phyloP scores from a whole-genome alignment of 306 rosid genomes.

The Abrus pulchellus region DNA sequence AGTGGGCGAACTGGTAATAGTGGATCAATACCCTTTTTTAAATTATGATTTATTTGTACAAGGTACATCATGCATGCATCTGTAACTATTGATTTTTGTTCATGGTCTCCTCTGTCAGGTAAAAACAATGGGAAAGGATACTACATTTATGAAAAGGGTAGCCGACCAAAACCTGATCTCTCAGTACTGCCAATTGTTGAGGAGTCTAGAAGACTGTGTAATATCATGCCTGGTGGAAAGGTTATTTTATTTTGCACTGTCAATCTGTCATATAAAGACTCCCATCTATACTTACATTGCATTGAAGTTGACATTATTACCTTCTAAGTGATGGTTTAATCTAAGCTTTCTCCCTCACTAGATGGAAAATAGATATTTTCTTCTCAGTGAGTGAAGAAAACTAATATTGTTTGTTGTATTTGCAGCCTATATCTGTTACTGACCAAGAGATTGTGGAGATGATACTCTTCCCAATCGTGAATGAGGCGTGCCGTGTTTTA shows the following conservation, averaged over 20 bases:
- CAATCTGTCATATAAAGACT: slow-evolving; percentile 19
- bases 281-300: slow-evolving; percentile 27
- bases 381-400: slow-evolving; percentile 15
- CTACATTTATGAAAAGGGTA: slow-evolving; percentile 81
- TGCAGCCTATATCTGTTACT: slow-evolving; percentile 80
- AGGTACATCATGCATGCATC: not conserved
- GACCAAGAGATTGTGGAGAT: slow-evolving; percentile 95
- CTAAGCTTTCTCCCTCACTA: not conserved
- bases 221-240: slow-evolving; percentile 86
- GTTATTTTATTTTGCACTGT: slow-evolving; percentile 52
- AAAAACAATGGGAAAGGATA: slow-evolving; percentile 94
- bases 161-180: slow-evolving; percentile 88
- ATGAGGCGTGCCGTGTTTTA: slow-evolving; percentile 93
- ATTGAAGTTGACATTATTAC: slow-evolving; percentile 21
- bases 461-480: slow-evolving; percentile 92
- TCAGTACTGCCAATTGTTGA: slow-evolving; percentile 74
- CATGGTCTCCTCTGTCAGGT: slow-evolving; percentile 55
- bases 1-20: slow-evolving; percentile 84
- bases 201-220: slow-evolving; percentile 73
- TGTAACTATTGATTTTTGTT: slow-evolving; percentile 46
- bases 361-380: slow-evolving; percentile 6
- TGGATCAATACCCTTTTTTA: not conserved
- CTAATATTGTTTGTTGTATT: slow-evolving; percentile 41
- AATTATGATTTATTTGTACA: slow-evolving; percentile 21
- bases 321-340: slow-evolving; percentile 22